A percentile compares a stretch with the other conserved stretches of the same genome.
Conservation (phyloP, 2,329 filamentous ascomycete species). For the Penicillium sp. region DNA sequence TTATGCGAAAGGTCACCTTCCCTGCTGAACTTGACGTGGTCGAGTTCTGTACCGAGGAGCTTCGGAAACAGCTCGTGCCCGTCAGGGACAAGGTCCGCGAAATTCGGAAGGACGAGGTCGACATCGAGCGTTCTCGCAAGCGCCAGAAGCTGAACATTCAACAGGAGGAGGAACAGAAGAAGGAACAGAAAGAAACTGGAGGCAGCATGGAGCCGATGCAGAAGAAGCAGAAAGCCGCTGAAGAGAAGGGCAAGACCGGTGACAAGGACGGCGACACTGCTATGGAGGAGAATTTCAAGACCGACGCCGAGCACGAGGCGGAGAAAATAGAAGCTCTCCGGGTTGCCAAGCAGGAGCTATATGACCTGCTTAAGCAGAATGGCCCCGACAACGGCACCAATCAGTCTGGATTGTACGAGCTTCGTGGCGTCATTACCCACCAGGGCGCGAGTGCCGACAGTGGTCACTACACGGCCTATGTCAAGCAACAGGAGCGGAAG, state of each 20-base stretch:
- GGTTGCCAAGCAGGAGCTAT: conserved; percentile 82
- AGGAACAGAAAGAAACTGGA: conserved; percentile 35
- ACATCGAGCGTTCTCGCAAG: conserved; percentile 87
- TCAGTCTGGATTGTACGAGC: conserved; percentile 91
- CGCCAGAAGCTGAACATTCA: conserved; percentile 72
- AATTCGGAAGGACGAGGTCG: conserved; percentile 89
- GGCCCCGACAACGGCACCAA: conserved; percentile 81
- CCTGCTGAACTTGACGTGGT: conserved; percentile 88
- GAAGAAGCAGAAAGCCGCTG: conserved; percentile 50
- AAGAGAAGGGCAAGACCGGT: conserved; percentile 50
- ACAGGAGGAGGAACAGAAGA: conserved; percentile 51
- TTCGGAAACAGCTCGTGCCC: conserved; percentile 78
- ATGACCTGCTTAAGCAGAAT: conserved; percentile 71
- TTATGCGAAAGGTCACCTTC: conserved; percentile 98
- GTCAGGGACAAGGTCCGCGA: conserved; percentile 97
- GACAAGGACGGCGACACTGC: conserved; percentile 67
- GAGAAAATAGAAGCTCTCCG: conserved; percentile 75
- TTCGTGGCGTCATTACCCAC: conserved; percentile 91
- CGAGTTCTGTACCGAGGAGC: conserved; percentile 91
- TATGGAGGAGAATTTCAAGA: conserved; percentile 79
- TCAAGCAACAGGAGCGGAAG: conserved; percentile 79
- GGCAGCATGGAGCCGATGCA: conserved; percentile 42
- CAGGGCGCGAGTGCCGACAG: conserved; percentile 96
- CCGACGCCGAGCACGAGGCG: conserved; percentile 86
- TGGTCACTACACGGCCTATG: conserved; percentile 95